Conservation (phyloP, 805 yeast genomes). For the Candida coleopterorum region DNA sequence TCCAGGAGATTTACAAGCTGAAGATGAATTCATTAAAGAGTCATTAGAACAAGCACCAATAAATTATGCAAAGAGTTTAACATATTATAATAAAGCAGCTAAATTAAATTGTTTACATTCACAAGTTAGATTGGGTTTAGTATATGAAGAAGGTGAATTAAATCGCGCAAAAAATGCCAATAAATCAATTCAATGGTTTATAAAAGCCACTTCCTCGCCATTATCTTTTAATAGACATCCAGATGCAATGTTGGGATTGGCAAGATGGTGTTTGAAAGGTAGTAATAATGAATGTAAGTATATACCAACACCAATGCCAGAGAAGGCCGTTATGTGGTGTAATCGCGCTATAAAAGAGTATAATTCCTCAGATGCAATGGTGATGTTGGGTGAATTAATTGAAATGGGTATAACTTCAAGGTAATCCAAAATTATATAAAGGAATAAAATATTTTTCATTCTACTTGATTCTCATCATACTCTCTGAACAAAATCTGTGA, state of each 20-base stretch:
- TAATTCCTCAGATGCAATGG: slow-evolving; percentile 34
- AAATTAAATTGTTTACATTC: slow-evolving; percentile 36
- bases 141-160: slow-evolving; percentile 41
- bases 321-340: slow-evolving; percentile 38
- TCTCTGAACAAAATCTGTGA: too few relatives aligned
- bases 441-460: too few relatives aligned
- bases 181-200: slow-evolving; percentile 43
- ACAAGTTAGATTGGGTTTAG: slow-evolving; percentile 37
- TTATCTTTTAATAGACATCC: slow-evolving; percentile 37
- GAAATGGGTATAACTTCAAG: slow-evolving; percentile 28
- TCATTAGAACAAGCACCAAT: slow-evolving; percentile 37
- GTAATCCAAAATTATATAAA: too few relatives aligned
- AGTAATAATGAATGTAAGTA: slow-evolving; percentile 29
- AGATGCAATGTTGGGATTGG: slow-evolving; percentile 42
- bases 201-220: slow-evolving; percentile 38
- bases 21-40: slow-evolving; percentile 31
- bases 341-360: slow-evolving; percentile 39
- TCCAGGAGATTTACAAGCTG: slow-evolving; percentile 36
- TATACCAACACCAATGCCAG: slow-evolving; percentile 32
- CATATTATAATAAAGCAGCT: slow-evolving; percentile 39
- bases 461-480: too few relatives aligned
- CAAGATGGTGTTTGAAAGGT: slow-evolving; percentile 38
- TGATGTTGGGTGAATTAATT: slow-evolving; percentile 35
- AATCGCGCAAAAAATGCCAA: slow-evolving; percentile 33
- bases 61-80: slow-evolving; percentile 37